Evolutionary conservation across 257 asterid genomes (phyloP).

Genomic region (Lithospermum erythrorhizon): DNA sequence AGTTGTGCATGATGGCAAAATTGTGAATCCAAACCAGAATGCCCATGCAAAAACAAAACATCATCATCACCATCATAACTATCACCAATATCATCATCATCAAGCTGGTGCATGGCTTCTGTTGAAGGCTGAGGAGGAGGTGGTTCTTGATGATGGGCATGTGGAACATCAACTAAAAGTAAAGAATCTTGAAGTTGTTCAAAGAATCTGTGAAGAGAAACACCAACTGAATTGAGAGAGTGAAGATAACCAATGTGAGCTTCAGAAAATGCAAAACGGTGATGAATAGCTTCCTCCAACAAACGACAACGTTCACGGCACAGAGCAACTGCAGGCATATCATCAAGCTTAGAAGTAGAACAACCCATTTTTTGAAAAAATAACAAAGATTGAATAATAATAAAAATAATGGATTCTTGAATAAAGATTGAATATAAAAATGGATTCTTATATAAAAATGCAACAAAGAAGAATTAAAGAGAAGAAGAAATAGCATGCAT

Average conservation of each 20-base stretch:
- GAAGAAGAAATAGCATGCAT: too few species aligned
- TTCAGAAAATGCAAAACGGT: conserved; percentile 68
- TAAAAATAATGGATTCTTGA: too few species aligned
- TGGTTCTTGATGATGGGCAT: conserved; percentile 5
- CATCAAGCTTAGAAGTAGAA: conserved; percentile 69
- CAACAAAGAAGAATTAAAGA: too few species aligned
- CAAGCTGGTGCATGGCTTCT: conserved; percentile 26
- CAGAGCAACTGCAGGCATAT: conserved; percentile 66
- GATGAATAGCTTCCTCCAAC: conserved; percentile 75
- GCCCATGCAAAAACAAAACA: too few species aligned
- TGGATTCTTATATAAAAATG: too few species aligned
- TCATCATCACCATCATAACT: conserved; percentile 45
- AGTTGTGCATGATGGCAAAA: not conserved
- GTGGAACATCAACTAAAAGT: too few species aligned
- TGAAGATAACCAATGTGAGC: conserved; percentile 28
- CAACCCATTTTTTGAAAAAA: conserved; percentile 51
- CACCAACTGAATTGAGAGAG: too few species aligned
- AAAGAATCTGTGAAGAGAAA: conserved; percentile 54
- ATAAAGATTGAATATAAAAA: too few species aligned
- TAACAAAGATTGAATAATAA: too few species aligned
- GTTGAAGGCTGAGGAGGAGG: conserved; percentile 23
- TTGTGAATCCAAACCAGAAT: conserved; percentile 13
- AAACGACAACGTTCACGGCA: conserved; percentile 79
- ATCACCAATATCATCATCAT: conserved; percentile 18
- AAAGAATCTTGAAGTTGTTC: conserved; percentile 28